phyloP scores from a whole-genome alignment of 2,329 filamentous ascomycete species.

The Bipolaris oryzae region DNA sequence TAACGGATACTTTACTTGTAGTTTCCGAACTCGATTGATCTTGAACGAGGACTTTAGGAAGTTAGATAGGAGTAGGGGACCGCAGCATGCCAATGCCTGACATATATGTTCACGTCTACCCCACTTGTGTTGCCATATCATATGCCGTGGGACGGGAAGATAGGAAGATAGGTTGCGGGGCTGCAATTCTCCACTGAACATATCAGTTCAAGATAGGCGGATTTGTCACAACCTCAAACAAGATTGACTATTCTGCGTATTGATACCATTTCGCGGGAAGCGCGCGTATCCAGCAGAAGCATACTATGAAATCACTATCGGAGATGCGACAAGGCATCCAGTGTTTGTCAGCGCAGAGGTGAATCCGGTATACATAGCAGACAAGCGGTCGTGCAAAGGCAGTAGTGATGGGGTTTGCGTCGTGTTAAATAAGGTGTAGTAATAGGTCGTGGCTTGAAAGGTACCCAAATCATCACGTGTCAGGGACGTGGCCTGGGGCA shows the following conservation, averaged over 20 bases:
- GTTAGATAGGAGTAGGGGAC: neutral
- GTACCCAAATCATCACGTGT: slow-evolving; percentile 21
- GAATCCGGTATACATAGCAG: neutral
- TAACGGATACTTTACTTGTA: slow-evolving; percentile 1
- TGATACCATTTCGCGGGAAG: neutral
- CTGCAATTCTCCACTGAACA: neutral
- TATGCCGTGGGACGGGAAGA: slow-evolving; percentile 21
- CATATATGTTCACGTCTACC: slow-evolving; percentile 11
- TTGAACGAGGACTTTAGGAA: neutral
- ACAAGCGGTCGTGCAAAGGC: neutral
- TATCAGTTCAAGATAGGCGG: slow-evolving; percentile 13
- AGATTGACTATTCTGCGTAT: neutral
- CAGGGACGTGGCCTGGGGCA: slow-evolving; percentile 7
- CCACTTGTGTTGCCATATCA: slow-evolving; percentile 14
- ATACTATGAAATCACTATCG: neutral
- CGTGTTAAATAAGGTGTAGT: neutral
- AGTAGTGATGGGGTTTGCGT: neutral
- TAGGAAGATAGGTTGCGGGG: slow-evolving; percentile 13
- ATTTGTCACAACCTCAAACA: slow-evolving; percentile 4
- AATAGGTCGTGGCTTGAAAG: neutral
- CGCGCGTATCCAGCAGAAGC: neutral
- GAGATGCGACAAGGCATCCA: neutral
- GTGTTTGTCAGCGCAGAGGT: neutral
- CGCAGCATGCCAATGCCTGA: neutral
- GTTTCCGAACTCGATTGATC: neutral